Base-by-base conservation (phyloP, 495 filamentous ascomycete genomes). In the Hypoxylon perforatum region DNA sequence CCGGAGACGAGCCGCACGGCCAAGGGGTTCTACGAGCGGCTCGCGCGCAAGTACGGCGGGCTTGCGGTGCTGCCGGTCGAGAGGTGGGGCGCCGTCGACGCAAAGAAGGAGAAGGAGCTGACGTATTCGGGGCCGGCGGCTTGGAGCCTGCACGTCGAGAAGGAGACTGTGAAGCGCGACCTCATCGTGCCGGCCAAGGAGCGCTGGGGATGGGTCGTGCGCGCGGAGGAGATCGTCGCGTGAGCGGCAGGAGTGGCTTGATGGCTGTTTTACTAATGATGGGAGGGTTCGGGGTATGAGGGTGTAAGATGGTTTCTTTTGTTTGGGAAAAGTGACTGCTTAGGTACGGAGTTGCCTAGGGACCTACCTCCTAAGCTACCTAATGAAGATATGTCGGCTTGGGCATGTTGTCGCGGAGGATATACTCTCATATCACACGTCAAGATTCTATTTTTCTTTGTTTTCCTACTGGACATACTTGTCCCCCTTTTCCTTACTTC, bases 181-280 rank as follows among this genome's bases (percentile, higher is more conserved):
- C 35, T 52, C 42, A 44, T 69, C 2, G 9, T 33, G 11, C 67
- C 57, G 4, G 61, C 67, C 12, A 65, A 62, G 52, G 56, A 65
- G 67, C 57, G 61, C 8, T 65, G 56, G 67, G 61, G 57, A 5
- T 66, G 48, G 39, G 21, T 38, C 47, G n/a, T 21, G 23, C 36
- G 53, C 15, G 28, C 41, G 11, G 41, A 53, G 51, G 25, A 54
- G 38, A 76, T 84, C 30, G 65, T 80, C 3, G 72, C 44, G 11
- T 60, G 41, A 42, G 49, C 39, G 23, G 8, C 35, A 5, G 4
- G 41, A 42, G 49, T 45, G 23, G 8, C 35, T 38, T 38, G 41
- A 12, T 9, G 28, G 17, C 21, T 15, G 8, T 11, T 8, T 25
- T 46, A 15, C 7, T 12, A 1, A 17, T 48, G 8, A 17, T 14